These are phyloP conservation scores for Sarocladiaceae sp. DNA, from an alignment of 2,329 filamentous ascomycete species.

Conservation along the genomic window DNA sequence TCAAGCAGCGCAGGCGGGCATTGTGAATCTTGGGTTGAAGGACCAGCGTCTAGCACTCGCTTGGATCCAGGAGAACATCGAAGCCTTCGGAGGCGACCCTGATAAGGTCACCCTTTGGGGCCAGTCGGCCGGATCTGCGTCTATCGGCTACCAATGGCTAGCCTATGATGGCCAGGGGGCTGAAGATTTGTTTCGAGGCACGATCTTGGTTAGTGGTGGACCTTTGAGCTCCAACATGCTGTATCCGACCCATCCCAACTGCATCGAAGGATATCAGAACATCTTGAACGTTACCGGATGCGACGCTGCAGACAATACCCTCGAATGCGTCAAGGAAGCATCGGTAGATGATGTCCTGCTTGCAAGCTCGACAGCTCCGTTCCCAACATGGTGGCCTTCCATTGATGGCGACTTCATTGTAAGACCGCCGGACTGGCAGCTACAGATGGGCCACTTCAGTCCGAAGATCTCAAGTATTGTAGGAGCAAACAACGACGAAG, in stretches of 20 bases:
- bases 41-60: slow-evolving; percentile 26
- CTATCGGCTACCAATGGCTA: slow-evolving; percentile 9
- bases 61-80: slow-evolving; percentile 28
- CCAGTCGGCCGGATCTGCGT: slow-evolving; percentile 32
- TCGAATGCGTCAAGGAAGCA: neutral
- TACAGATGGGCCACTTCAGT: neutral
- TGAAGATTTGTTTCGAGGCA: neutral
- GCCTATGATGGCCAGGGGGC: neutral
- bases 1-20: slow-evolving; percentile 29
- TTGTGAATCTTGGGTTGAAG: slow-evolving; percentile 22
- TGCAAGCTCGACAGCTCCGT: neutral
- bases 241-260: neutral
- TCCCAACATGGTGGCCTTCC: neutral
- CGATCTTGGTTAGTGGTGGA: neutral
- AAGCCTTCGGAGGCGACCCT: no score
- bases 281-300: neutral
- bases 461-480: neutral
- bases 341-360: neutral
- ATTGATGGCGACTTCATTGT: neutral
- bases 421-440: neutral
- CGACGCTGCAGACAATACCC: neutral
- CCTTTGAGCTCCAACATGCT: neutral
- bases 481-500: neutral
- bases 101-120: slow-evolving; percentile 27
- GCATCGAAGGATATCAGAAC: neutral